phyloP scores from a whole-genome alignment of 2,329 filamentous ascomycete genomes.

The Penicillium decumbens region DNA sequence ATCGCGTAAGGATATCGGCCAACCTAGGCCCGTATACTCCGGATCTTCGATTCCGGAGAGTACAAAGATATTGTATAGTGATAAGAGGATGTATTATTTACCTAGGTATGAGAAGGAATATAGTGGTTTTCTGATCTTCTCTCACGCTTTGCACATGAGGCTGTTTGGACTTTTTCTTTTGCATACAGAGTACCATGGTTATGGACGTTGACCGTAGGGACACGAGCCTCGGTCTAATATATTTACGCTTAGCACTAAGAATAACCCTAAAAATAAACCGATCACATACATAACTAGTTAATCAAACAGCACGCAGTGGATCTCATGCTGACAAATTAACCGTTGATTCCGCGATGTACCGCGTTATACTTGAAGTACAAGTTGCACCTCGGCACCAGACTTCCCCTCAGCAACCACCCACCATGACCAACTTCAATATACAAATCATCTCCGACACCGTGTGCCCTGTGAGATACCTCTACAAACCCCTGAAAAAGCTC shows the following conservation, averaged over 20 bases:
- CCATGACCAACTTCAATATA: conserved; percentile 71
- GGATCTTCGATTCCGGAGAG: no score
- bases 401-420: conserved; percentile 1
- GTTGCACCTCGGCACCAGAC: not conserved
- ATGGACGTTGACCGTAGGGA: no score
- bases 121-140: no score
- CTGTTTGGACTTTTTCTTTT: no score
- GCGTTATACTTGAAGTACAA: not conserved
- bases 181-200: no score
- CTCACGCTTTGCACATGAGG: no score
- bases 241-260: not conserved
- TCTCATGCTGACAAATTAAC: conserved; percentile 15
- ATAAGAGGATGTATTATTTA: no score
- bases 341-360: conserved; percentile 1
- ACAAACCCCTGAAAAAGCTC: not conserved
- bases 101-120: no score
- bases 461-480: conserved; percentile 53
- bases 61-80: no score
- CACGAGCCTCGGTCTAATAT: no score
- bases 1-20: not conserved
- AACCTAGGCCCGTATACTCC: no score
- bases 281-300: no score
- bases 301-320: not conserved
- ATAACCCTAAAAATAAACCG: not conserved
- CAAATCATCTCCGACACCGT: conserved; percentile 76